Evolutionary conservation across 140 eudicot genomes (phyloP).

Genomic region (Senecio squalidus): DNA sequence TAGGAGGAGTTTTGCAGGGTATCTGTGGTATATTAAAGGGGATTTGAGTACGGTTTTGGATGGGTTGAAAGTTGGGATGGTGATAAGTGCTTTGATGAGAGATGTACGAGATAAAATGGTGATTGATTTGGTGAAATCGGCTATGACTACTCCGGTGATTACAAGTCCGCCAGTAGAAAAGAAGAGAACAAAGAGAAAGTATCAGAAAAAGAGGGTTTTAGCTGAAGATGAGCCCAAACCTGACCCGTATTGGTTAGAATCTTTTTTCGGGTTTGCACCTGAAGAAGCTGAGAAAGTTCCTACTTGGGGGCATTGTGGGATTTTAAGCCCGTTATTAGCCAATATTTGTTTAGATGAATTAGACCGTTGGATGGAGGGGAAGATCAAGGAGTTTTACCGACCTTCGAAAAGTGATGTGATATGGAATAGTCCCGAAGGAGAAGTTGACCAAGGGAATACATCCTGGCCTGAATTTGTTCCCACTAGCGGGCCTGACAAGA

Average conservation of each 20-base stretch:
- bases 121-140: conserved; percentile 74
- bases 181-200: conserved; percentile 63
- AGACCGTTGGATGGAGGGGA: conserved; percentile 88
- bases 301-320: conserved; percentile 91
- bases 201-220: conserved; percentile 86
- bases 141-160: conserved; percentile 69
- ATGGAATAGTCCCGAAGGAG: conserved; percentile 90
- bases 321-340: conserved; percentile 71
- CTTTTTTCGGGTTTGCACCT: conserved; percentile 96
- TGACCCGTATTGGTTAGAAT: conserved; percentile 96
- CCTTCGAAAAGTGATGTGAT: conserved; percentile 88
- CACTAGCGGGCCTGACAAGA: conserved; percentile 90
- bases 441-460: conserved; percentile 86
- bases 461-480: conserved; percentile 99
- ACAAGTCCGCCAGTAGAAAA: conserved; percentile 48
- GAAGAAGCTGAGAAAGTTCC: conserved; percentile 97
- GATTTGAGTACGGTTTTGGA: conserved; percentile 78
- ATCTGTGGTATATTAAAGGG: conserved; percentile 83
- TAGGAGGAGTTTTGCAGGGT: conserved; percentile 87
- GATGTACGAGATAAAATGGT: conserved; percentile 85
- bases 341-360: conserved; percentile 79
- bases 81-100: conserved; percentile 75
- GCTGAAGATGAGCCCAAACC: conserved; percentile 96
- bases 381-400: conserved; percentile 66
- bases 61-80: conserved; percentile 85